These are phyloP conservation scores for Eleusine indica DNA, from an alignment of 176 grass and related monocot genomes.

Conservation along the genomic window DNA sequence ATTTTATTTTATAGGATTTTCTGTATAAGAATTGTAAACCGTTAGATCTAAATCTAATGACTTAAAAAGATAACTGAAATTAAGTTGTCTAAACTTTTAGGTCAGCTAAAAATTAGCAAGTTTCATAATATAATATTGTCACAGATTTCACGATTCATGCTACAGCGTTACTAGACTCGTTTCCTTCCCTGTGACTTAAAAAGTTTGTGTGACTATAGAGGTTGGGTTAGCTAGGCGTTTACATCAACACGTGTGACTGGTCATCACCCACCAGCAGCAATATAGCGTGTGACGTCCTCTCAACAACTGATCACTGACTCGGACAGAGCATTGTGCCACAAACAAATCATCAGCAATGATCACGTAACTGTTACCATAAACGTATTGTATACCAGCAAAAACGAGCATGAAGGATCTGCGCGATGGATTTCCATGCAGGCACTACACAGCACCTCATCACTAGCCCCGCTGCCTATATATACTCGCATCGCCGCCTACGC, in stretches of 20 bases:
- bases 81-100: too few species aligned
- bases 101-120: neutral
- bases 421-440: neutral
- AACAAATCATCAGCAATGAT: neutral
- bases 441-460: neutral
- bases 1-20: too few species aligned
- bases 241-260: constrained; percentile 20
- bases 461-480: neutral
- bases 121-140: too few species aligned
- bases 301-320: neutral
- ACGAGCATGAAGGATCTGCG: neutral
- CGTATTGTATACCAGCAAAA: neutral
- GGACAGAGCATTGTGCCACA: constrained; percentile 11
- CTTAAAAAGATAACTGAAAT: too few species aligned
- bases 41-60: too few species aligned
- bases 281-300: constrained; percentile 5
- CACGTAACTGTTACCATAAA: neutral
- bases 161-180: too few species aligned
- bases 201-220: too few species aligned
- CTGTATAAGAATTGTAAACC: too few species aligned
- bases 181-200: neutral
- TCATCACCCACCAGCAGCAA: neutral
- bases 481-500: neutral
- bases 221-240: neutral
- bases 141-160: neutral